Base-by-base conservation (phyloP, 2,329 filamentous ascomycete genomes). In the Davidsoniella virescens region DNA sequence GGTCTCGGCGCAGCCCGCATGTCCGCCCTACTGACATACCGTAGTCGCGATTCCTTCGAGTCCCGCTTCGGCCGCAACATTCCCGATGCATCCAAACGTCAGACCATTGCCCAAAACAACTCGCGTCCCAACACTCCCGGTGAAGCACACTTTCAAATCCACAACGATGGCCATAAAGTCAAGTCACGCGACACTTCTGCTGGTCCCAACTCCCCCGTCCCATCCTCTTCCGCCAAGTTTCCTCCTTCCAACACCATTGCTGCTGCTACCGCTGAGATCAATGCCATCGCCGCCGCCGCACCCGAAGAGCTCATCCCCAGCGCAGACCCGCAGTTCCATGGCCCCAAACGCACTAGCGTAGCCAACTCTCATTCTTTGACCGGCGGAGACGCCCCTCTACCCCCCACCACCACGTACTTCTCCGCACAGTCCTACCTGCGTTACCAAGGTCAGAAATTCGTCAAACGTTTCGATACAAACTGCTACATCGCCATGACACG, bases 401-500 rank as follows among this genome's bases (percentile, higher is more conserved):
- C 47, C 5, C 65, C 74, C 5, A 75, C 78, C 0, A 79, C 80
- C 6, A 92, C 86, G n/a, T 95, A 95, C 66, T 98, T 96, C 66
- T 96, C 92, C 0, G 92, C 92, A 0, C 92, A 98, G 64, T 95
- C 88, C 0, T 98, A 98, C 65, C 76, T 98, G 41, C 84, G 92
- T 17, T 98, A 98, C 65, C 92, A 98, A 66, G 90, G 87, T 51
- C 77, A 82, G 59, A 98, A 98, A 65, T 98, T 98, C 59, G 92
- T 96, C 59, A 87, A 85, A 64, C 84, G 92, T 8, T 98, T 96
- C 64, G 92, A 98, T 65, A 86, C 87, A 59, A 98, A 98, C 64
- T 98, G 92, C 68, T 98, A 98, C 68, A 96, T 98, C 58, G 88
- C 92, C 57, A 95, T 98, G 65, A 96, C 92, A 4, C 83, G 92